Evolutionary conservation across 1,284 basidiomycete species (phyloP), one percentile per base, ranked within the genome.

Genomic region (Fomitopsis pinicola): DNA sequence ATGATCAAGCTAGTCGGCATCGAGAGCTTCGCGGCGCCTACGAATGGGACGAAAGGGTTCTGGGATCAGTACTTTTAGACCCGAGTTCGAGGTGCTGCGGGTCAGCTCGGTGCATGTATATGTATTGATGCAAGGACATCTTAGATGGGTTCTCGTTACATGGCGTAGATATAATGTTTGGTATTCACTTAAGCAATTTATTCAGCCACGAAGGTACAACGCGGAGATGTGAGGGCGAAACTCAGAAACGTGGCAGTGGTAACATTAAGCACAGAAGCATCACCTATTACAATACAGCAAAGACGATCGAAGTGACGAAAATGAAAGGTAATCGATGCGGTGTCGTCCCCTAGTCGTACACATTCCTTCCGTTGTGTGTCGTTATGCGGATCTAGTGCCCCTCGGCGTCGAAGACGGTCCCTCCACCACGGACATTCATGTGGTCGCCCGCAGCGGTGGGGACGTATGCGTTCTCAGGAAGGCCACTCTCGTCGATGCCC

Each of bases 381-480:
- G 53, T 36, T 3, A 22, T 10, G 9, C 38, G 26, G 22, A 15
- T 30, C 44, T 66, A 68, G 35, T 74, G 72, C 3, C 66, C 77
- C 68, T 87, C 89, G 8, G 87, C 88, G 69, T 90, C 87, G 70
- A 90, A 91, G 14, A 91, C 87, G 62, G 80, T 90, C 57, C 79
- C 77, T 33, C 78, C 72, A 19, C 69, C 66, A 14, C 64, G 65
- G 45, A 84, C 73, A 10, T 82, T 78, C 64, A 85, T 78, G 66
- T 89, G 88, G 62, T 84, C 83, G 28, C 88, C 88, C 3, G 76
- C 76, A 15, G 80, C 80, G 46, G 82, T 81, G 0, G 94, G 95
- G 17, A 96, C 87, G 71, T 94, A 97, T 2, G 91, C 83, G 45
- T 85, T 79, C 42, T 92, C 85, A 0, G 95, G 94, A 14, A 97